Percentiles rank a stretch among this genome's conserved stretches.
Evolutionary conservation across 257 asterid species (phyloP).

Genomic region (Paulownia fortunei): DNA sequence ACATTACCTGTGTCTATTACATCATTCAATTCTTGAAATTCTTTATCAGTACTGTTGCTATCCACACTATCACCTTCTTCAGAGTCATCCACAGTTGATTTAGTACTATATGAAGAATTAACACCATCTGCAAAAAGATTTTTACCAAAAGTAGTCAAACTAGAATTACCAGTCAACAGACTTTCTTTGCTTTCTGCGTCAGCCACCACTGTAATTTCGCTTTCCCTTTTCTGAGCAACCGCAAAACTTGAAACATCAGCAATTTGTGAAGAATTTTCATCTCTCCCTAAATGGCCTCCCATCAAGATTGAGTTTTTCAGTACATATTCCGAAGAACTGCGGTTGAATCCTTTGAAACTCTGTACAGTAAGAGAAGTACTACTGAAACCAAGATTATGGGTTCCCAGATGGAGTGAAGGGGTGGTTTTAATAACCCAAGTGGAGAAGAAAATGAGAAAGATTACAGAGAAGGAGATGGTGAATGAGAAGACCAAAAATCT

Average conservation of each 20-base stretch:
- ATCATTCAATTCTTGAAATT: constrained; percentile 30
- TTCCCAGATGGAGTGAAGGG: constrained; percentile 39
- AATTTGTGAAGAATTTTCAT: constrained; percentile 26
- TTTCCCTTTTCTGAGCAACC: constrained; percentile 29
- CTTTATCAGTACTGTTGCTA: constrained; percentile 2
- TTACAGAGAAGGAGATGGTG: constrained; percentile 50
- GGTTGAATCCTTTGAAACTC: constrained; percentile 21
- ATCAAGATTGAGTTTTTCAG: constrained; percentile 33
- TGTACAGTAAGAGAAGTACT: constrained; percentile 30
- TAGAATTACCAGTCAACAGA: constrained; percentile 40
- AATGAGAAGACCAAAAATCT: constrained; percentile 55
- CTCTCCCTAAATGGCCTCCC: constrained; percentile 25
- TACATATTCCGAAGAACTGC: constrained; percentile 35
- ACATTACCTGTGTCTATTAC: constrained; percentile 2
- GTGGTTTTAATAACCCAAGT: constrained; percentile 56
- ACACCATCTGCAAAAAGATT: constrained; percentile 30
- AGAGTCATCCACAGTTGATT: constrained; percentile 5
- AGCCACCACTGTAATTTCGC: neutral
- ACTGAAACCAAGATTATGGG: constrained; percentile 44
- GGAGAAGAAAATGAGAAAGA: constrained; percentile 56
- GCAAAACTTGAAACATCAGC: constrained; percentile 28
- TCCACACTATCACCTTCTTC: neutral
- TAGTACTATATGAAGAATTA: constrained; percentile 21
- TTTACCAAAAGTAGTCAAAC: constrained; percentile 23
- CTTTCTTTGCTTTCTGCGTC: constrained; percentile 14